Conservation (phyloP, 2,329 filamentous ascomycete species). For the Scytalidium lignicola region DNA sequence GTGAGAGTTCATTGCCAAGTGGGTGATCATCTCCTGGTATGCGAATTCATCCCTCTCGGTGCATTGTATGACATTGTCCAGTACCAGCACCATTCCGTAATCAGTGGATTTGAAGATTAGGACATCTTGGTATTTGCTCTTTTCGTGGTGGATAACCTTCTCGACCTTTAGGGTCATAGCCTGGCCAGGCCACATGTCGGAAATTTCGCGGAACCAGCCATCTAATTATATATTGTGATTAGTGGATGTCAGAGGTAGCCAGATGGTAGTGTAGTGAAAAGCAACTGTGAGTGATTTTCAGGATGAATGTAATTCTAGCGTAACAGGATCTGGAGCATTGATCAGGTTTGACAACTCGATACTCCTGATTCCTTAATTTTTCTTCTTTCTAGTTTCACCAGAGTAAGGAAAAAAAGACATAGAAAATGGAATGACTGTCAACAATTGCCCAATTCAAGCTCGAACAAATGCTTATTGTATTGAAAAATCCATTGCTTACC, state of each 20-base stretch:
- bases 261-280: no score
- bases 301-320: no score
- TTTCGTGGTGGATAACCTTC: conserved; percentile 97
- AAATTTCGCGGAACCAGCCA: conserved; percentile 99
- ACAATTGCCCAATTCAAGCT: background rate
- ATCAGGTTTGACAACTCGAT: no score
- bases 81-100: conserved; percentile 91
- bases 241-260: no score
- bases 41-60: conserved; percentile 99
- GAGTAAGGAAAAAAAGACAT: no score
- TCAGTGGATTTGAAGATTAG: conserved; percentile 98
- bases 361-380: no score
- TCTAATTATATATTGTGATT: conserved; percentile 47
- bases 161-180: conserved; percentile 98
- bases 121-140: conserved; percentile 98
- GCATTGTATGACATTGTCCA: conserved; percentile 98
- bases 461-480: background rate
- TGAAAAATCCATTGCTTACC: conserved; percentile 36
- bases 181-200: conserved; percentile 97
- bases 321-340: no score
- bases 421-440: background rate
- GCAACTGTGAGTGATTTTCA: no score
- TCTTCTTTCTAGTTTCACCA: no score
- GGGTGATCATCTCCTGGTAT: conserved; percentile 99
- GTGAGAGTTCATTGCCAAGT: conserved; percentile 97